Conservation (phyloP, 129 eudicot species). For the Glebionis coronaria region DNA sequence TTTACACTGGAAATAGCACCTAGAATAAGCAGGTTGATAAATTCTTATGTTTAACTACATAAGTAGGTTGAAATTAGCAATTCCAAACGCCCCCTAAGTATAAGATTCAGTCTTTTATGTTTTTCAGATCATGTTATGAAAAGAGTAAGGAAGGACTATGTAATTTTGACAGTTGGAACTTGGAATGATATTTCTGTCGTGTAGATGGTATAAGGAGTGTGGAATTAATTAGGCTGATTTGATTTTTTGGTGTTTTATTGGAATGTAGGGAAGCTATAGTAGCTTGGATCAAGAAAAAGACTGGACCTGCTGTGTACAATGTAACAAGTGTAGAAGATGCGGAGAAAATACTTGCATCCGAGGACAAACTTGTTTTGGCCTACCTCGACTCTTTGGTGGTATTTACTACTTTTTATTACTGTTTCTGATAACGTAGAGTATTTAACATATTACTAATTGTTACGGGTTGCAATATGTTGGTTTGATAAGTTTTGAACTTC, state of each 20-base stretch:
- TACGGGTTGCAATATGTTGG: not conserved
- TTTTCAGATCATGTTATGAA: no score
- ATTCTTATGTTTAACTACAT: no score
- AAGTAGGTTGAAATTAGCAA: no score
- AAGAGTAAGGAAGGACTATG: no score
- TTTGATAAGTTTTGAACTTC: not conserved
- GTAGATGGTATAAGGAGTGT: not conserved
- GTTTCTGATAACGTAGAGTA: not conserved
- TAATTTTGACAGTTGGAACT: no score
- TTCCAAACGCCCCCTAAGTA: no score
- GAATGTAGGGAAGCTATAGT: constrained; percentile 74
- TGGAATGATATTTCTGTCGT: not conserved
- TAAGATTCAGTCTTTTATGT: no score
- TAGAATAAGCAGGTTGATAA: no score
- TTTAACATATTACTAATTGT: not conserved
- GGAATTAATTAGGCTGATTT: constrained; percentile 6
- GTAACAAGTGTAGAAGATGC: constrained; percentile 74
- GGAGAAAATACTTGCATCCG: constrained; percentile 60
- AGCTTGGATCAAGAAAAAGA: constrained; percentile 84
- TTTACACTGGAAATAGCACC: no score
- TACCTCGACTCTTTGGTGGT: constrained; percentile 80
- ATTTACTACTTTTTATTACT: constrained; percentile 10
- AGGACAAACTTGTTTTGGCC: constrained; percentile 66
- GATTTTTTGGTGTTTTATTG: constrained; percentile 7
- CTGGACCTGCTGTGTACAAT: constrained; percentile 77